Base-by-base conservation (phyloP, 208 protist genomes). In the Trypanosoma grayi region DNA sequence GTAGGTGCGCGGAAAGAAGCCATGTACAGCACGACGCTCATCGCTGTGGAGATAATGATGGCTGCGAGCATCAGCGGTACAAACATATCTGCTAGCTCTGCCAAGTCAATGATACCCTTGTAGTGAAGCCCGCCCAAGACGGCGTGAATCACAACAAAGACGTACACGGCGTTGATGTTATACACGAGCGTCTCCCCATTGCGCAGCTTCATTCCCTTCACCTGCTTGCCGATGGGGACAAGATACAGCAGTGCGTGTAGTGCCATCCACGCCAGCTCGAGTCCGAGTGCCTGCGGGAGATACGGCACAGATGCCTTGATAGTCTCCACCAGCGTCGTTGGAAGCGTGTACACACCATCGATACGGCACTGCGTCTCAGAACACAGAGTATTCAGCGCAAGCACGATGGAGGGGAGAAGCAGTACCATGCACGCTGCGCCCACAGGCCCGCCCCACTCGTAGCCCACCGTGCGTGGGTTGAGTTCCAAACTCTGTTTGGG, bases 131-230 rank as follows among this genome's bases (percentile, higher is more conserved):
- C 66, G n/a, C 79, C 70, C 24, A 91, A 36, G 34, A 79, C 48
- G 8, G 50, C 55, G 51, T 94, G 85, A 2, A 66, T 78, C 8
- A 92, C 8, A 16, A 87, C 22, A 61, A 92, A 91, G 28, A 73
- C 88, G 65, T 94, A 77, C 20, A 91, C 68, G 55, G 78, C 88
- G 60, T 94, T 94, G 51, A 94, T 85, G 68, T 84, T 78, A 70
- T 94, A 94, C 44, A 60, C 24, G 11, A 94, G 81, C 5, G 55
- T 60, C 72, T 77, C 43, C 14, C 85, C 88, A 62, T 81, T 79
- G 59, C 85, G 81, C 31, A 94, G 77, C 30, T 57, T 53, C 14
- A 66, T 58, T 16, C 88, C 88, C 40, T 76, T 28, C 14, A 92
- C 83, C n/a, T 77, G 62, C 14, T 63, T 69, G 14, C 88, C 88